Evolutionary conservation across 2,329 filamentous ascomycete species (phyloP).

Genomic region (Botrytis deweyae): DNA sequence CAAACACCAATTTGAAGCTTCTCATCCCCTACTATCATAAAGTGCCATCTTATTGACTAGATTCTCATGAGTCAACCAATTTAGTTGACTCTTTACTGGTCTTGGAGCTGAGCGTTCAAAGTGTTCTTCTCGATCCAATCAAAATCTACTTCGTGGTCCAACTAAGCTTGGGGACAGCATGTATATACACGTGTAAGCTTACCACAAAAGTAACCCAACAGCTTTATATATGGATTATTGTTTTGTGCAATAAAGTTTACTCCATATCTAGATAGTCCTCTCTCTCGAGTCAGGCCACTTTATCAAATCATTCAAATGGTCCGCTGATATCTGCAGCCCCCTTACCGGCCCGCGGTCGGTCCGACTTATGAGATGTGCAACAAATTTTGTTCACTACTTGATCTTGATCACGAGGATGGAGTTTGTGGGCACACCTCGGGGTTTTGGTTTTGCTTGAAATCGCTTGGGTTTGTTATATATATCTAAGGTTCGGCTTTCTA

Average conservation of each 20-base stretch:
- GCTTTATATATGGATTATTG: not conserved
- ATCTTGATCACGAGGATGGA: conserved; percentile 3
- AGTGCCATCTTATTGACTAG: not conserved
- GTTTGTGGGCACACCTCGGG: not conserved
- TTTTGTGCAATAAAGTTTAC: not conserved
- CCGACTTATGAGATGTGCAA: conserved; percentile 14
- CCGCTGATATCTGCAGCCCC: not conserved
- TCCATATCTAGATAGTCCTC: not conserved
- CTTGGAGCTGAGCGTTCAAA: not conserved
- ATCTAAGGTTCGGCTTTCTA: not conserved
- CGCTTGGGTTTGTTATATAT: not conserved
- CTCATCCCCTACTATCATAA: not conserved
- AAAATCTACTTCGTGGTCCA: not conserved
- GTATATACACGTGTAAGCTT: not conserved
- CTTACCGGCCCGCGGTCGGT: conserved; percentile 2
- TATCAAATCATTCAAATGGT: not conserved
- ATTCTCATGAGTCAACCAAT: not conserved
- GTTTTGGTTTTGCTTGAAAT: not conserved
- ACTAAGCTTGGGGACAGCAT: not conserved
- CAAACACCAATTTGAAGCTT: not conserved
- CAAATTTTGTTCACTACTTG: not conserved
- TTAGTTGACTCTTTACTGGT: not conserved
- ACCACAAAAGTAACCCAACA: not conserved
- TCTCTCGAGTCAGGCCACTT: not conserved
- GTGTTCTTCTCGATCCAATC: not conserved